Percentiles rank a stretch among this genome's conserved stretches.
These are phyloP conservation scores for Aspergillus unguis DNA, from an alignment of 2,329 filamentous ascomycete genomes.

Conservation along the genomic window DNA sequence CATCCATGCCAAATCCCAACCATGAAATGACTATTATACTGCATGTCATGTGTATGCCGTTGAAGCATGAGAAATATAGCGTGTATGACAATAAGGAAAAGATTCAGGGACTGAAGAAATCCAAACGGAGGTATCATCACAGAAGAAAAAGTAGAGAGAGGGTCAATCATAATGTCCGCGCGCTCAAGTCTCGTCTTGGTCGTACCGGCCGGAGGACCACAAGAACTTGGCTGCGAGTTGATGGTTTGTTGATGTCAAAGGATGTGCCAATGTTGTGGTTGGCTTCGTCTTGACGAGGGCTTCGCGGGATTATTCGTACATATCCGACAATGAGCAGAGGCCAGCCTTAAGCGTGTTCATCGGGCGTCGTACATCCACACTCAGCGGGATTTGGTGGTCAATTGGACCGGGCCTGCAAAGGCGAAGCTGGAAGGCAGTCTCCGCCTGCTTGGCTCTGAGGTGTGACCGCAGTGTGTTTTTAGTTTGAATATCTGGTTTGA, in stretches of 20 bases:
- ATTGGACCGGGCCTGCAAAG: constrained; percentile 1
- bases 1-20: constrained; percentile 14
- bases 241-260: constrained; percentile 2
- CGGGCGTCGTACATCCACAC: constrained; percentile 11
- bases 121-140: constrained; percentile 9
- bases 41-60: constrained; percentile 10
- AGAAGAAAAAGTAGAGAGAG: constrained; percentile 7
- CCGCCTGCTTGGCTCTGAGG: constrained; percentile 1
- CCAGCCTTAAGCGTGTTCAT: constrained; percentile 12
- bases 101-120: constrained; percentile 3
- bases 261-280: constrained; percentile 3
- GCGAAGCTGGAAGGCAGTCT: background rate
- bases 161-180: constrained; percentile 1
- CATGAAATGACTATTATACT: constrained; percentile 17
- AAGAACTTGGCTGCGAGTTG: constrained; percentile 1
- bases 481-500: background rate
- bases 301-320: constrained; percentile 12
- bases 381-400: constrained; percentile 10
- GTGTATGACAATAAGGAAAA: constrained; percentile 1
- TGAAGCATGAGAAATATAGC: constrained; percentile 3
- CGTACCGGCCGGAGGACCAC: background rate
- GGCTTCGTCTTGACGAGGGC: background rate
- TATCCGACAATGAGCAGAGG: constrained; percentile 13
- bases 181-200: background rate
- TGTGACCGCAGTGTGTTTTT: background rate